phyloP scores from a whole-genome alignment of 495 filamentous ascomycete genomes.

The Xylaria acuta region DNA sequence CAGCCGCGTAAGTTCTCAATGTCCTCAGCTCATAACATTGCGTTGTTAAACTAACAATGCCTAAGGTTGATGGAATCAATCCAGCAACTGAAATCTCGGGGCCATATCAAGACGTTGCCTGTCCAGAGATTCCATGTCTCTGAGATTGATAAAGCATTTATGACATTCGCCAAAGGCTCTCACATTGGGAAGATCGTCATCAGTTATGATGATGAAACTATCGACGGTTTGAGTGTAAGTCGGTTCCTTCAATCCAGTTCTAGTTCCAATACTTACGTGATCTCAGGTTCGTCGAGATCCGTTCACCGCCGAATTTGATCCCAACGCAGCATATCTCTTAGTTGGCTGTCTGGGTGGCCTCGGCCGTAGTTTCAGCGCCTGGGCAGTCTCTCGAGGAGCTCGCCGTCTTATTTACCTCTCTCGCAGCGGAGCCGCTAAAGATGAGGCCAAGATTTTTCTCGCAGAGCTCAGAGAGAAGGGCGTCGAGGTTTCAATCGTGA shows the following conservation, averaged over 20 bases:
- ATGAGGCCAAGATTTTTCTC: conserved; percentile 33
- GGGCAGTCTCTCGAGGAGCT: conserved; percentile 60
- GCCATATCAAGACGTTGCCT: background rate
- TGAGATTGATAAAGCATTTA: conserved; percentile 7
- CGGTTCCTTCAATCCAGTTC: background rate
- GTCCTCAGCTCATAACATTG: background rate
- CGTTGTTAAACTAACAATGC: too few species aligned
- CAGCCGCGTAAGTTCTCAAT: background rate
- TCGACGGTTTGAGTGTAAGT: background rate
- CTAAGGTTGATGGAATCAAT: background rate
- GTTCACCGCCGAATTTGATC: conserved; percentile 30
- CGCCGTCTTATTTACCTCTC: conserved; percentile 58
- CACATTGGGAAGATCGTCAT: conserved; percentile 44
- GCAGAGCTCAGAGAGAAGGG: conserved; percentile 39
- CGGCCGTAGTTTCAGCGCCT: conserved; percentile 57
- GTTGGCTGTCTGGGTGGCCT: conserved; percentile 64
- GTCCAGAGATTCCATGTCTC: background rate
- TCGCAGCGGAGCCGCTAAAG: conserved; percentile 47
- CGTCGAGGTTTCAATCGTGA: conserved; percentile 34
- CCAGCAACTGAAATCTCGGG: background rate
- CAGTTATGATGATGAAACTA: background rate
- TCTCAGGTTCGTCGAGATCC: conserved; percentile 26
- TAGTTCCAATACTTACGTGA: background rate
- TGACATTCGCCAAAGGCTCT: conserved; percentile 34
- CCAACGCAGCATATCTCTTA: conserved; percentile 55